Evolutionary conservation across 2,329 filamentous ascomycete genomes (phyloP).

Genomic region (Biscogniauxia marginata): DNA sequence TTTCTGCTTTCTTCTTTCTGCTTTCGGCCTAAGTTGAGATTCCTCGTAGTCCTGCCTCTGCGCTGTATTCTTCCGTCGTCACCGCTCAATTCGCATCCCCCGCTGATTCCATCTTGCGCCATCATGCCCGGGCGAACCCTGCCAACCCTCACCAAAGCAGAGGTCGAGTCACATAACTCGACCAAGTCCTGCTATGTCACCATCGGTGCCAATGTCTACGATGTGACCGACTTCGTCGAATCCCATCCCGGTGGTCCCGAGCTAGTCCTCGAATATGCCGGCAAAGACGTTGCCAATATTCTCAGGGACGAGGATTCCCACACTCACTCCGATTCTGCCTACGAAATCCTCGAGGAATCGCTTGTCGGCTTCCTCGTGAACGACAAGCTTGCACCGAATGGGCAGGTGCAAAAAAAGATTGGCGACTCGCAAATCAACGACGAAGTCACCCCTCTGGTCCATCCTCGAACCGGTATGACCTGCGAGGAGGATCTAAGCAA

Average conservation of each 20-base stretch:
- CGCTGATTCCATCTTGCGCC: slow-evolving; percentile 6
- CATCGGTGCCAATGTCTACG: slow-evolving; percentile 86
- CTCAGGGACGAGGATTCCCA: slow-evolving; percentile 83
- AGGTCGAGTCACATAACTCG: slow-evolving; percentile 79
- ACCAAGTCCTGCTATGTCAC: slow-evolving; percentile 89
- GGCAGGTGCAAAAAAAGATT: slow-evolving; percentile 32
- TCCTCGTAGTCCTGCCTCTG: background rate
- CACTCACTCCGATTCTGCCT: slow-evolving; percentile 85
- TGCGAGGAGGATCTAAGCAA: slow-evolving; percentile 80
- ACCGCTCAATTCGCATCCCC: slow-evolving; percentile 11
- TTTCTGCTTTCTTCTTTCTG: background rate
- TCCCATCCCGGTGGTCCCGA: slow-evolving; percentile 90
- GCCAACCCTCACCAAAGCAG: slow-evolving; percentile 76
- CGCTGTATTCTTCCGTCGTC: slow-evolving; percentile 1
- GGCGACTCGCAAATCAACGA: slow-evolving; percentile 36
- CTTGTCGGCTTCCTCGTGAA: slow-evolving; percentile 77
- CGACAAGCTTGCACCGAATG: slow-evolving; percentile 47
- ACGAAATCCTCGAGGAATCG: slow-evolving; percentile 88
- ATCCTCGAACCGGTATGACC: slow-evolving; percentile 81
- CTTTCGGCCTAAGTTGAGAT: background rate
- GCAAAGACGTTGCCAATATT: slow-evolving; percentile 80
- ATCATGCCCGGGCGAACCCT: slow-evolving; percentile 79
- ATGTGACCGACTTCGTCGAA: slow-evolving; percentile 87
- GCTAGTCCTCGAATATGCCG: slow-evolving; percentile 84
- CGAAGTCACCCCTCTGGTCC: slow-evolving; percentile 34